Base-by-base conservation (phyloP, 2,329 filamentous ascomycete species). In the Diaporthe caulivora region DNA sequence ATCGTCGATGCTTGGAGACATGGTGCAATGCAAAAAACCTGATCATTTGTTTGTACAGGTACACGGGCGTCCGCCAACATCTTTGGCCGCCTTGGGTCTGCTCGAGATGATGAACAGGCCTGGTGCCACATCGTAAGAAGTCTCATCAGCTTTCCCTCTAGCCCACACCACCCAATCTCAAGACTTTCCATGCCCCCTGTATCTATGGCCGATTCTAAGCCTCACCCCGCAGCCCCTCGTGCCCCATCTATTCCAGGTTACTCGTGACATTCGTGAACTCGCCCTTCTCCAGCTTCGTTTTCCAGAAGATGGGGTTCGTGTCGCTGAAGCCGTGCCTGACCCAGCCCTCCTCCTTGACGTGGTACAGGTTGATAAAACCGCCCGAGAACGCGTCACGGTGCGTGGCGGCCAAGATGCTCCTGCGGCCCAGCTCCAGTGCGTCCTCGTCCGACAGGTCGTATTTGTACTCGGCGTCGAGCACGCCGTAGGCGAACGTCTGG, bases 241-340 rank as follows among this genome's bases (percentile, higher is more conserved):
- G n/a, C 10, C 24, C 24, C 67, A 60, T 76, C 74, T 87, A 91
- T n/a, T 89, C 89, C 81, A 97, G 83, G 80, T 92, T 87, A 79
- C 93, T 94, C 73, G 94, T 97, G 70, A 98, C 95, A 83, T 98
- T 98, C 77, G 93, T 96, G 85, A 99, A 99, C 88, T 99, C 97
- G 84, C 95, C 95, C 91, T 97, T 97, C 84, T 98, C 93, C 81
- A 99, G 86, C 92, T 99, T 99, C 65, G 95, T 98, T 89, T 97
- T 93, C 97, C 97, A 99, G 92, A 99, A 99, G 82, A 98, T 97
- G 57, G 96, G 96, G 88, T 98, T 98, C 79, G 96, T 98, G 85
- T 99, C 97, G 81, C 88, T 95, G 90, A 99, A 99, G 76, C 97
- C 97, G 82, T 98, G 96, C 90, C 97, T 98, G 81, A 97, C 95